Evolutionary conservation across 108 stramenopile species (phyloP).

Genomic region (Aurantiochytrium sp.): DNA sequence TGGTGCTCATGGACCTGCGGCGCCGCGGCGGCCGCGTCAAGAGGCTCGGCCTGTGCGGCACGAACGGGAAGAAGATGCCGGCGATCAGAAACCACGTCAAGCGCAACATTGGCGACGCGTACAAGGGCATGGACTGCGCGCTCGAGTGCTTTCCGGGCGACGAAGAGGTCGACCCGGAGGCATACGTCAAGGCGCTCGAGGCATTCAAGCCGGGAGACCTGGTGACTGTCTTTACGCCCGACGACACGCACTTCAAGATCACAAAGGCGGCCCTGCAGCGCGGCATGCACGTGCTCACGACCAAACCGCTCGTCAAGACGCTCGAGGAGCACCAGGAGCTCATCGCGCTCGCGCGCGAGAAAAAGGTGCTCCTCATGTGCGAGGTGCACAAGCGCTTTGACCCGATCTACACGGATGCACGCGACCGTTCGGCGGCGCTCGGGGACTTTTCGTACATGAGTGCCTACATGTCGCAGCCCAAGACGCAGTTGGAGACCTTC

Average conservation of each 20-base stretch:
- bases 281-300: slow-evolving; percentile 96
- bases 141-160: slow-evolving; percentile 91
- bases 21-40: slow-evolving; percentile 70
- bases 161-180: slow-evolving; percentile 69
- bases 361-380: slow-evolving; percentile 76
- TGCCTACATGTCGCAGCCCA: slow-evolving; percentile 99
- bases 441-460: slow-evolving; percentile 95
- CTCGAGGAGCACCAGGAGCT: slow-evolving; percentile 76
- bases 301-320: slow-evolving; percentile 96
- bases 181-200: slow-evolving; percentile 69
- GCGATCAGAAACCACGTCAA: slow-evolving; percentile 91
- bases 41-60: slow-evolving; percentile 87
- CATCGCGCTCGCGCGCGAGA: slow-evolving; percentile 70
- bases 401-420: slow-evolving; percentile 97
- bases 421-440: slow-evolving; percentile 74
- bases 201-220: slow-evolving; percentile 77
- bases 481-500: slow-evolving; percentile 97
- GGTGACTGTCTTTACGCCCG: slow-evolving; percentile 95
- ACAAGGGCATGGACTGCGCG: slow-evolving; percentile 76
- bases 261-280: slow-evolving; percentile 76
- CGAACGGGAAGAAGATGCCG: slow-evolving; percentile 94
- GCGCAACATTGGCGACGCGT: slow-evolving; percentile 78
- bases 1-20: slow-evolving; percentile 93
- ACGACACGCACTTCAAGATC: slow-evolving; percentile 96
- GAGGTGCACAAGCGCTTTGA: slow-evolving; percentile 94